Evolutionary conservation across 345 rosid genomes (phyloP), one percentile per base, ranked within the genome.

Genomic region (Carallia brachiata): DNA sequence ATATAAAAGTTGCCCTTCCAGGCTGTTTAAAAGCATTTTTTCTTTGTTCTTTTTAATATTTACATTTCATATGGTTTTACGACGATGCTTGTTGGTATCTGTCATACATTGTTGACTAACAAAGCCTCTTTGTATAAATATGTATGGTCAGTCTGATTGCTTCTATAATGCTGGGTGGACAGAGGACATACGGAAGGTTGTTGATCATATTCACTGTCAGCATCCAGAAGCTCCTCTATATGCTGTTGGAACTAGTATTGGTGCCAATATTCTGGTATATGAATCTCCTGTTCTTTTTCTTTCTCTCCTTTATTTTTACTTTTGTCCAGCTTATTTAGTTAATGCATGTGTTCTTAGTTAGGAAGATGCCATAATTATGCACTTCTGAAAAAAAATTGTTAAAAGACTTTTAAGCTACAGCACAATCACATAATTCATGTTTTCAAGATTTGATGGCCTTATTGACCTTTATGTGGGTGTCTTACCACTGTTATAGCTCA

Each of bases 161-260:
- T 78, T 72, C 78, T 81, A 81, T 60, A 75, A 75, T 78, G 84
- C 73, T 69, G 84, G 82, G 61, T 75, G 84, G 84, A 81, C 84
- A 69, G 84, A 78, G 62, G 84, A 81, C 23, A 10, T 78, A 17
- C 60, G 80, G 65, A 69, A 47, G 36, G 70, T 78, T 44, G 63
- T 78, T 63, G 73, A 70, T 13, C 70, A 72, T 52, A 23, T 81
- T 7, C 75, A 75, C 27, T 37, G 63, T 68, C 70, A 70, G 63
- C 66, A 75, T 67, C 84, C 82, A 17, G 84, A 75, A 62, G 75
- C 82, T 72, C 84, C 82, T 70, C 40, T 81, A 30, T 78, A 54
- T 65, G 75, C 73, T 66, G 84, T 81, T 78, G 84, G 84, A 47
- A 78, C 84, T 57, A 78, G 84, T 63, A 66, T 81, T 59, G 84